Evolutionary conservation across 1,139 yeast genomes (phyloP).

Genomic region (Arxiozyma heterogenica): DNA sequence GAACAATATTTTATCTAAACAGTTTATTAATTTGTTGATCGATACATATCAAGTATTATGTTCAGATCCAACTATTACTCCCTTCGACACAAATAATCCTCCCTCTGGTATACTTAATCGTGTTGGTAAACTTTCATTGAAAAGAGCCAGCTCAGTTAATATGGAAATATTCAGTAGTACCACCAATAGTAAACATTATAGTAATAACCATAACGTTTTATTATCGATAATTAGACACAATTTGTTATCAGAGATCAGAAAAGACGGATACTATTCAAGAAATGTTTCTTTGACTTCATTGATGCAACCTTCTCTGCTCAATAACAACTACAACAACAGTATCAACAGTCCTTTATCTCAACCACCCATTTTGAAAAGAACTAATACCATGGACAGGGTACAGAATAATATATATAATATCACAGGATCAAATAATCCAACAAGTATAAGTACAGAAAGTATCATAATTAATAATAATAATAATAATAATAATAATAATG

Average conservation of each 20-base stretch:
- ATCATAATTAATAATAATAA: too few species aligned
- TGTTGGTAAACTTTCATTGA: constrained; percentile 26
- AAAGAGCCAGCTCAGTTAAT: constrained; percentile 16
- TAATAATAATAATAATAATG: not conserved
- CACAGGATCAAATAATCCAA: not conserved
- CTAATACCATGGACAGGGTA: constrained; percentile 3
- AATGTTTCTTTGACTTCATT: constrained; percentile 18
- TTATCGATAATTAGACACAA: constrained; percentile 19
- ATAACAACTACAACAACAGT: not conserved
- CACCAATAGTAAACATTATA: constrained; percentile 13
- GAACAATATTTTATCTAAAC: constrained; percentile 13
- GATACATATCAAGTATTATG: constrained; percentile 25
- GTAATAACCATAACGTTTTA: not conserved
- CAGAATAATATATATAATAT: not conserved
- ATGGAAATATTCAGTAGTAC: constrained; percentile 22
- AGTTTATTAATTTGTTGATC: constrained; percentile 22
- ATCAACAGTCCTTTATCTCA: not conserved
- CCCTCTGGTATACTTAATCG: constrained; percentile 30
- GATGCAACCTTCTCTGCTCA: not conserved
- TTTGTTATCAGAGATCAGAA: constrained; percentile 24
- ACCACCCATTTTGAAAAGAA: constrained; percentile 1
- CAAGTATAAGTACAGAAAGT: not conserved
- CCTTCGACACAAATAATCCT: constrained; percentile 29
- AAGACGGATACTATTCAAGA: constrained; percentile 22
- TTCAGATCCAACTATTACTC: constrained; percentile 30